Base-by-base conservation (phyloP, 805 yeast genomes). In the Tetrapisispora arboricola region DNA sequence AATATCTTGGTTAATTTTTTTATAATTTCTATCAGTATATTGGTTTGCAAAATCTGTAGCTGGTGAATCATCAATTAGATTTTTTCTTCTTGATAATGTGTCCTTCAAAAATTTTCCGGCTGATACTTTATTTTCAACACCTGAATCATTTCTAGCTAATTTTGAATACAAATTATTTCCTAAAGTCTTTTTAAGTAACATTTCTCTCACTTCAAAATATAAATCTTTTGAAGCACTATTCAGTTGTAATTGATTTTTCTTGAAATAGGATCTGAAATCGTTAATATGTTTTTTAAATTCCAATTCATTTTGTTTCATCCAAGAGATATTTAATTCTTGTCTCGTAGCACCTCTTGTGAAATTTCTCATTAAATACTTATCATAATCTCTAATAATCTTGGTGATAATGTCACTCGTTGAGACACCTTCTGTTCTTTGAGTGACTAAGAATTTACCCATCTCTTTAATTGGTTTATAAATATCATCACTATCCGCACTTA, bases 261-360 rank as follows among this genome's bases (percentile, higher is more conserved):
- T 78, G 81, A 92, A 84, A 52, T 85, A 84, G 19, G 83, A 75
- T 50, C 96, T 72, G 66, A 92, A 90, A 47, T 86, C 95, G 46
- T 68, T 76, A 46, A 92, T 81, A 57, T 88, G 95, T 52, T 87
- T 85, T 61, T 84, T 87, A 65, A 92, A 74, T 48, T 92, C 98
- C 51, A 92, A 71, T 66, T 92, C 98, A 62, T 92, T 92, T 64
- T 92, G 92, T 66, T 92, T 92, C 53, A 92, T 71, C 98, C 98
- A 92, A 24, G 95, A 83, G 17, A 92, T 97, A 57, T 92, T 92
- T 54, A 92, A 74, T 56, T 92, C 98, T 61, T 92, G 86, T 57
- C 98, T 75, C 2, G 96, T 84, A 10, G 96, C 97, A 36, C 98
- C 98, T 50, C 98, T 75, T 13, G 96, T 95, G 64, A 92, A 90